Evolutionary conservation across 345 rosid genomes (phyloP), one percentile per base, ranked within the genome.

Genomic region (Syzygium oleosum): DNA sequence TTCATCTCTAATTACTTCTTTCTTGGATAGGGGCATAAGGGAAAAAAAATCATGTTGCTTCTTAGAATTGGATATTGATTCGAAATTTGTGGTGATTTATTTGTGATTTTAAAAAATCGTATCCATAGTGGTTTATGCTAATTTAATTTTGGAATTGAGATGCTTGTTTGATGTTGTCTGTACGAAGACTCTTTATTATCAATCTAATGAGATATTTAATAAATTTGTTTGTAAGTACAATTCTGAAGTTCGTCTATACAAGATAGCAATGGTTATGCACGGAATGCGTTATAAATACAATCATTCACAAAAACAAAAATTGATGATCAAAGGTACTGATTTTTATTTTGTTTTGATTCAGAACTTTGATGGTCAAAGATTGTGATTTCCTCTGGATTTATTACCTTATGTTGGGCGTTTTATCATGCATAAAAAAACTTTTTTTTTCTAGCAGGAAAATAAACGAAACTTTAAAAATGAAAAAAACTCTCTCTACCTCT

Each of bases 401-500:
- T 56, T 56, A 56, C 61, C 61, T 56, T 56, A 56, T 22, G 58
- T 3, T 55, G 22, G 58, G 25, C 58, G 25, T 21, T 56, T 1
- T 21, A 8, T 0, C 59, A 2, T 55, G 27, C 25, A 2, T 55
- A 16, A 15, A 65, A 16, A 31, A 29, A 16, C 12, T 19, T 29
- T 63, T 22, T 55, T 55, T 19, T 19, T n/a, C 7, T 43, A 21
- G 10, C 21, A 55, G 21, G 58, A 55, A 21, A 55, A 54, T 54
- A 21, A 54, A 55, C 21, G 56, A 53, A 53, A 53, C 7, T 21
- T 21, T 55, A 55, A 19, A 55, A 55, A 55, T 52, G 0, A 17
- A 55, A 7, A 19, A 21, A 43, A 54, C 88, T 90, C 93, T 63
- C 93, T 97, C 86, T 94, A 90, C 91, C 84, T 93, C 88, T 97